These are phyloP conservation scores for Claviceps sp. DNA, from an alignment of 2,329 filamentous ascomycete species.

Conservation along the genomic window DNA sequence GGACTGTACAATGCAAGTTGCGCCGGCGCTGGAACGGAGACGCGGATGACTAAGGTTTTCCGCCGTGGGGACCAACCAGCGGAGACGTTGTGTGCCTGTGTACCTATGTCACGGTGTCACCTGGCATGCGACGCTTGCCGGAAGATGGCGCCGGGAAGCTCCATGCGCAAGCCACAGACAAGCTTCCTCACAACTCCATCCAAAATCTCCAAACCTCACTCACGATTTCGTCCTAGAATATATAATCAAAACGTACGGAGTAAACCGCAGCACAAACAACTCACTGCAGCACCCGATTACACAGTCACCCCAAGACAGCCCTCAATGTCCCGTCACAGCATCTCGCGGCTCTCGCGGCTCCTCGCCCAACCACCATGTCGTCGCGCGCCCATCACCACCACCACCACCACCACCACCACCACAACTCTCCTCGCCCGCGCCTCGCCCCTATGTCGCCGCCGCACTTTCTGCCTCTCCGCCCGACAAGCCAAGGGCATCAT, in stretches of 20 bases:
- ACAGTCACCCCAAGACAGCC: neutral
- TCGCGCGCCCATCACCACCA: slow-evolving; percentile 10
- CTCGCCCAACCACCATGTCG: slow-evolving; percentile 20
- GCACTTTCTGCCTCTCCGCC: slow-evolving; percentile 17
- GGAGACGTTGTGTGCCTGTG: neutral
- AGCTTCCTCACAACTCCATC: neutral
- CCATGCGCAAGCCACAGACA: neutral
- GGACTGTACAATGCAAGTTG: neutral
- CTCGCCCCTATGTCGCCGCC: slow-evolving; percentile 7
- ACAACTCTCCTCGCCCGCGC: slow-evolving; percentile 1
- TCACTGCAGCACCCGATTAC: neutral
- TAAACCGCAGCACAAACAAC: neutral
- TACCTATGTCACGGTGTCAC: no score
- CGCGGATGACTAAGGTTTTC: neutral
- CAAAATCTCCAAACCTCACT: neutral
- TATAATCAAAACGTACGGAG: neutral
- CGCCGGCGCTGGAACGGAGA: neutral
- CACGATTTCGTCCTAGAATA: neutral
- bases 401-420: neutral
- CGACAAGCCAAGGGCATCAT: slow-evolving; percentile 36
- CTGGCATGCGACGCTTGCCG: neutral
- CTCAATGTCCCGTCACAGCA: slow-evolving; percentile 20
- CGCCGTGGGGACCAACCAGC: no score
- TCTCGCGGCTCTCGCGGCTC: slow-evolving; percentile 25
- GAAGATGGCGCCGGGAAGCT: neutral